Conservation (phyloP, 83 land plant species). For the Thuja plicata region DNA sequence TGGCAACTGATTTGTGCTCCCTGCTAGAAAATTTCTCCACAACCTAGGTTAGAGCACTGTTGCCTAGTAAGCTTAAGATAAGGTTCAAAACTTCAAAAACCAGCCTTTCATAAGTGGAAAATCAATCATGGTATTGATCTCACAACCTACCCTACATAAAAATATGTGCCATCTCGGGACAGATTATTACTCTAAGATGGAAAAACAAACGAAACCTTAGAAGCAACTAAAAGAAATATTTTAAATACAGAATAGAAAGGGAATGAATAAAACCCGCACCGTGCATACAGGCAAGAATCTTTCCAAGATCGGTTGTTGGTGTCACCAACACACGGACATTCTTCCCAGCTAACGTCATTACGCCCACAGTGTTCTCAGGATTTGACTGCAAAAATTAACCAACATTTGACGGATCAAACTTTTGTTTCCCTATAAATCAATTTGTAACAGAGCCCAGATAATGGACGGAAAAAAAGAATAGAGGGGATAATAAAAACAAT, state of each 20-base stretch:
- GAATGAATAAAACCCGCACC: conserved; percentile 35
- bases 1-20: not conserved
- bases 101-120: not conserved
- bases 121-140: not conserved
- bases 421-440: conserved; percentile 11
- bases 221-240: not conserved
- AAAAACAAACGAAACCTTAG: not conserved
- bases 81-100: not conserved
- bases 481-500: not conserved
- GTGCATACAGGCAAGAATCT: conserved; percentile 87
- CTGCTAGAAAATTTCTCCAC: not conserved
- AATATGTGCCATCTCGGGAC: not conserved
- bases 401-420: not conserved
- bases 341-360: conserved; percentile 87
- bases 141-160: not conserved
- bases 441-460: not conserved
- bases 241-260: conserved; percentile 1
- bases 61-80: not conserved
- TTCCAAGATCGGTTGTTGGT: conserved; percentile 87
- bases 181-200: not conserved
- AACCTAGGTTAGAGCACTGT: not conserved
- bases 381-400: conserved; percentile 57
- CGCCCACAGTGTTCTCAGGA: conserved; percentile 92
- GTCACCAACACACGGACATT: conserved; percentile 87
- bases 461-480: not conserved